Evolutionary conservation across 352 stramenopile species (phyloP), one percentile per base, ranked within the genome.

Genomic region (Phytopythium boreale): DNA sequence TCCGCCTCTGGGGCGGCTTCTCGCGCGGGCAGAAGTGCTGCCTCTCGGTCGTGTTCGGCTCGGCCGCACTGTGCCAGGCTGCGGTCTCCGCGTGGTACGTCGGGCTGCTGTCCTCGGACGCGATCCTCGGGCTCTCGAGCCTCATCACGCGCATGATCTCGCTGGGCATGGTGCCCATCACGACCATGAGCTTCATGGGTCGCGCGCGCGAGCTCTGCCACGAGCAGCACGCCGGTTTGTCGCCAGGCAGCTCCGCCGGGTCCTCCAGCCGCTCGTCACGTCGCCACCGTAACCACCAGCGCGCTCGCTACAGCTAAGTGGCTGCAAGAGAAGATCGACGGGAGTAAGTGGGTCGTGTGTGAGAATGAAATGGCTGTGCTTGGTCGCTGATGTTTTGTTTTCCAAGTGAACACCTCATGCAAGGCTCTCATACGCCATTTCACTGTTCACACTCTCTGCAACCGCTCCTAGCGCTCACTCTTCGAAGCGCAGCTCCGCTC

Each of bases 131-230:
- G 0, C 65, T 88, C 20, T 90, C 81, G 4, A 88, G 81, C 31
- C 74, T 88, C 57, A 87, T 90, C 64, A 88, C 79, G 29, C 60
- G 79, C n/a, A 83, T 83, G 62, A 87, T 87, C 62, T 88, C 80
- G 44, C 68, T 89, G 36, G 80, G 80, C n/a, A 89, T 89, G 78
- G 73, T 89, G 59, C 80, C 78, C 12, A 84, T 89, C 67, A 88
- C 80, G n/a, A 88, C 80, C 37, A 85, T 75, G 10, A 88, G 78
- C 20, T 89, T 88, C 62, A 76, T 85, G 63, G 66, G 71, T 19
- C 71, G 74, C 5, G 63, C 77, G 10, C 63, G 71, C 36, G 67
- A 72, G 41, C 62, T 74, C 26, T 79, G 75, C 44, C 62, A 70
- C 29, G 73, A 81, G 1, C 69, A 67, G 50, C 19, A 61, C 26